Base-by-base conservation (phyloP, 768 basidiomycete species). In the Sistotremastrum niveocremeum region DNA sequence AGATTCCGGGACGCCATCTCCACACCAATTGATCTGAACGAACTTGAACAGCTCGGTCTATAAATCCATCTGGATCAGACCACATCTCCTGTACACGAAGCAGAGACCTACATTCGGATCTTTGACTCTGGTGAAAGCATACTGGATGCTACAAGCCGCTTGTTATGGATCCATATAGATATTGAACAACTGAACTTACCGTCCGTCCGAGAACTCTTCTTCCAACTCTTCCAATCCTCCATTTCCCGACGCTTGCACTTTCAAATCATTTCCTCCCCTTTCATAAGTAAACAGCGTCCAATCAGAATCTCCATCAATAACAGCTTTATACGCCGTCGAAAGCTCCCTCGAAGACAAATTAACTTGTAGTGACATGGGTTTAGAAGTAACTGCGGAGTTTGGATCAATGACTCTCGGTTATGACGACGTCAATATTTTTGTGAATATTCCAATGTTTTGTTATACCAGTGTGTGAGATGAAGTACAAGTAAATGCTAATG, bases 11-110 rank as follows among this genome's bases (percentile, higher is more conserved):
- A 98, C 94, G 48, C 94, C 94, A 57, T 94, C 93, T 39, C 94
- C 94, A 54, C 89, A 90, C 93, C 94, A 95, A 56, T 90, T 88
- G 62, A 98, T 83, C 57, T 94, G 86, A 10, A 97, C 89, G 51
- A 93, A 88, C 66, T 95, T 97, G 39, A 81, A 71, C 2, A 98
- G 72, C 50, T 81, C 70, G 57, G 75, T 87, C 84, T 94, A 54
- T 44, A 47, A 8, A 46, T 41, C 2, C 40, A 43, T 30, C 9
- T 20, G 2, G 28, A 12, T 31, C 29, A 37, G n/a, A 34, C 7
- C 7, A 5, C 37, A 20, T 12, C 20, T 46, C 9, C 12, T 7
- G 29, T 3, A 39, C 4, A 32, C 48, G 20, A n/a, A 40, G 31
- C 45, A 30, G 38, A 2, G 2, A 60, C 78, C 46, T 54, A 91